Conservation (phyloP, 140 eudicot species). For the Cichorium intybus region DNA sequence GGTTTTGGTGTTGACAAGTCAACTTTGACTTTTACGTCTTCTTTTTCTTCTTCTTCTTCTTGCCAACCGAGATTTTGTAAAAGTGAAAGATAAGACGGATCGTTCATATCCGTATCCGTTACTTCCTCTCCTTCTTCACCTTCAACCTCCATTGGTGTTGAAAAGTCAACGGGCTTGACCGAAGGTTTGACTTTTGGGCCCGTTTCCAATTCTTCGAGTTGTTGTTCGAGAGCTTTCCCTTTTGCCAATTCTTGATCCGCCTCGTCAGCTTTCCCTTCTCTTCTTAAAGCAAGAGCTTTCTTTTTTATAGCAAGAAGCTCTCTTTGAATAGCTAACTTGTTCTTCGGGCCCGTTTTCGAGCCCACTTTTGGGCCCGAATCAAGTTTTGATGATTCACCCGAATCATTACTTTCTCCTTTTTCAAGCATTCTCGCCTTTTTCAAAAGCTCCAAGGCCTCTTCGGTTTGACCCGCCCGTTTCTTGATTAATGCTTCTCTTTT, state of each 20-base stretch:
- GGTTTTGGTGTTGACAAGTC: constrained; percentile 11
- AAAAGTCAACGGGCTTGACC: constrained; percentile 21
- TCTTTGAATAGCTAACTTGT: constrained; percentile 58
- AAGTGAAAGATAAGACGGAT: constrained; percentile 77
- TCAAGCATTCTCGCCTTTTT: constrained; percentile 71
- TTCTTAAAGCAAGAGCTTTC: constrained; percentile 78
- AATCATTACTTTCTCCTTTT: constrained; percentile 17
- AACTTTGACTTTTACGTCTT: not conserved
- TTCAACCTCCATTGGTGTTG: constrained; percentile 35
- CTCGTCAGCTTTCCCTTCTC: constrained; percentile 77
- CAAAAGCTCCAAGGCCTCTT: constrained; percentile 63
- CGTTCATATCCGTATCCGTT: constrained; percentile 83
- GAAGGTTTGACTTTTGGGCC: constrained; percentile 39
- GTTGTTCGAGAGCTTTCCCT: constrained; percentile 82
- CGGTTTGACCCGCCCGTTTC: constrained; percentile 68
- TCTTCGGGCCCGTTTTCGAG: constrained; percentile 50
- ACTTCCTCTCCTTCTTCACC: constrained; percentile 65
- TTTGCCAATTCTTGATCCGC: constrained; percentile 74
- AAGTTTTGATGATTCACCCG: constrained; percentile 4
- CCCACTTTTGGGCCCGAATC: constrained; percentile 31
- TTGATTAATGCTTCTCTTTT: constrained; percentile 64
- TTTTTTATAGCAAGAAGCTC: constrained; percentile 84
- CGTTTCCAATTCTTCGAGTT: constrained; percentile 69
- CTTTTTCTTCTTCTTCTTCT: constrained; percentile 50
- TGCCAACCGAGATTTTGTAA: constrained; percentile 86